Evolutionary conservation across 495 filamentous ascomycete species (phyloP).

Genomic region (Aspergillus olivimuriae): DNA sequence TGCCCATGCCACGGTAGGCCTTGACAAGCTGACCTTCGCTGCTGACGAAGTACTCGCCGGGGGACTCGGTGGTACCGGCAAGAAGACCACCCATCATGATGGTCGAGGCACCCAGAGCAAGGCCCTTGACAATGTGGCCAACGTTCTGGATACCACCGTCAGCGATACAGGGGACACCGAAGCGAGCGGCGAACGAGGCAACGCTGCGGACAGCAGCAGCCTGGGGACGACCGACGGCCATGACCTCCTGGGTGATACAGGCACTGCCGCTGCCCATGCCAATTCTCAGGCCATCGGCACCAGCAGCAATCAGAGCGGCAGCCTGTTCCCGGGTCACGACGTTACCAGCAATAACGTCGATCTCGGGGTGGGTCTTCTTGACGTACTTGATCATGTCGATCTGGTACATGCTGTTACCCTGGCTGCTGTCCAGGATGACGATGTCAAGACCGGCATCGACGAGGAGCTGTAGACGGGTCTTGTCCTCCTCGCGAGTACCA

Average conservation of each 20-base stretch:
- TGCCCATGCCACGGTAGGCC: slow-evolving; percentile 97
- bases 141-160: slow-evolving; percentile 98
- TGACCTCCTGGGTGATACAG: slow-evolving; percentile 99
- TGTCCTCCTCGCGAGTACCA: slow-evolving; percentile 89
- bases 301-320: slow-evolving; percentile 83
- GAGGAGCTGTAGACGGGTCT: slow-evolving; percentile 74
- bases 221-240: slow-evolving; percentile 96
- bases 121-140: slow-evolving; percentile 97
- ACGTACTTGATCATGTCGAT: slow-evolving; percentile 94
- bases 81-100: slow-evolving; percentile 99
- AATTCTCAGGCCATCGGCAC: slow-evolving; percentile 93
- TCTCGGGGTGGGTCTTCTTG: slow-evolving; percentile 74
- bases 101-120: slow-evolving; percentile 87
- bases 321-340: slow-evolving; percentile 96
- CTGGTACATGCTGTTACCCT: slow-evolving; percentile 97
- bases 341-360: slow-evolving; percentile 97
- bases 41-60: slow-evolving; percentile 92
- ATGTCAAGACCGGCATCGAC: slow-evolving; percentile 95
- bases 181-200: slow-evolving; percentile 77
- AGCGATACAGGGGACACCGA: slow-evolving; percentile 96
- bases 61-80: slow-evolving; percentile 95
- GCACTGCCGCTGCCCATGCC: slow-evolving; percentile 98
- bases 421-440: slow-evolving; percentile 88
- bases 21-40: slow-evolving; percentile 96
- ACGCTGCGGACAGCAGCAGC: slow-evolving; percentile 88